Evolutionary conservation across 2,329 filamentous ascomycete genomes (phyloP).

Genomic region (Thelonectria rubi): DNA sequence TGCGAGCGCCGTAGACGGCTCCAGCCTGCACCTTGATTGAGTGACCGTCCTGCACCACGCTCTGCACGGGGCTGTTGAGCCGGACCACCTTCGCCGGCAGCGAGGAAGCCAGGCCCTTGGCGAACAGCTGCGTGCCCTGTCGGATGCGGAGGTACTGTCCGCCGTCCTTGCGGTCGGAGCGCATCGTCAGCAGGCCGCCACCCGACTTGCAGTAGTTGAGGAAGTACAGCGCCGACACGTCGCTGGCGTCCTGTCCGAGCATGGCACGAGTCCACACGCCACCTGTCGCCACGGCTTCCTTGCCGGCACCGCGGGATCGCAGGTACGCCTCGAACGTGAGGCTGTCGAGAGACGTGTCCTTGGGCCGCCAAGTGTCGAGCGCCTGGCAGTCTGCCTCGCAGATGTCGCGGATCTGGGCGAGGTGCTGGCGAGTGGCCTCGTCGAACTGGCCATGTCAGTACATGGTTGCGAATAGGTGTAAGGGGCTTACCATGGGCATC

Average conservation of each 20-base stretch:
- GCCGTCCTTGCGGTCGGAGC: constrained; percentile 61
- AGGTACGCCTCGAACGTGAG: constrained; percentile 45
- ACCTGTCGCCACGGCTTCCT: constrained; percentile 35
- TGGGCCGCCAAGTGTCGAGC: constrained; percentile 36
- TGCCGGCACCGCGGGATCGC: constrained; percentile 33
- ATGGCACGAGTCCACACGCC: constrained; percentile 59
- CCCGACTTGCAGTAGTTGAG: constrained; percentile 64
- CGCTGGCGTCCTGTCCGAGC: constrained; percentile 58
- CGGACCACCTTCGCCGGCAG: constrained; percentile 44
- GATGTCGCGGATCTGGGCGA: constrained; percentile 38
- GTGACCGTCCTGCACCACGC: constrained; percentile 41
- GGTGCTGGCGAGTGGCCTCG: constrained; percentile 21
- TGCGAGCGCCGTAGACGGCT: constrained; percentile 48
- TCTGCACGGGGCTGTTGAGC: constrained; percentile 45
- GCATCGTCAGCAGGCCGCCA: constrained; percentile 61
- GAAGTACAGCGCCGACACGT: constrained; percentile 63
- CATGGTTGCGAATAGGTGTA: not conserved
- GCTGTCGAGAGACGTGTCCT: constrained; percentile 35
- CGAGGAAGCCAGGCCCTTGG: constrained; percentile 47
- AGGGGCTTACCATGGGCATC: constrained; percentile 28
- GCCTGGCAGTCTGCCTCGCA: constrained; percentile 43
- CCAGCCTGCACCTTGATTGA: constrained; percentile 40
- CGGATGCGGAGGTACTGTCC: constrained; percentile 61
- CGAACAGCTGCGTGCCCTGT: constrained; percentile 56
- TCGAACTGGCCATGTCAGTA: constrained; percentile 25